Base-by-base conservation (phyloP, 1,284 basidiomycete species). In the Wolfiporia cocos region DNA sequence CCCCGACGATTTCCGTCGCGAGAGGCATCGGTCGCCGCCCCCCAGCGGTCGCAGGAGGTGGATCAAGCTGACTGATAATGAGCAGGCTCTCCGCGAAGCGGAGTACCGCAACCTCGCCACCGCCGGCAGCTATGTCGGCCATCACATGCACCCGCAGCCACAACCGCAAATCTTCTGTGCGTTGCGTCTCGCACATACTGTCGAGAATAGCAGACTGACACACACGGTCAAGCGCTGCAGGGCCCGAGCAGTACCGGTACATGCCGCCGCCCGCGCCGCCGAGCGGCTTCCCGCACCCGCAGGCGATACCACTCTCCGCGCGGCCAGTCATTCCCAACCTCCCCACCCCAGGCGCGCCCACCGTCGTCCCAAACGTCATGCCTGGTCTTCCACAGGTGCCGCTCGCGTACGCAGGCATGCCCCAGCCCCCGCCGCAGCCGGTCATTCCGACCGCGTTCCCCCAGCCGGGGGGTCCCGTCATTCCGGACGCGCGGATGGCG, bases 261-360 rank as follows among this genome's bases (percentile, higher is more conserved):
- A 36, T 40, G 42, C 37, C 24, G 34, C 29, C 37, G 7, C 42
- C 42, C 29, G 35, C 20, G 23, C 43, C 44, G 9, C 22, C 22
- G 15, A 12, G 28, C 5, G 31, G 23, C 37, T 52, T 52, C 39
- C 31, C 43, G 26, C 42, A 46, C n/a, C 36, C 42, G 29, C 46
- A 47, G 2, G 31, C 48, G 7, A n/a, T n/a, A n/a, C n/a, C n/a
- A n/a, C 29, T 42, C 17, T 34, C 37, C 15, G 39, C 46, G 14
- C 46, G 43, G 20, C 49, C 42, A 3, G 44, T 42, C 21, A 44
- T 40, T 19, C 42, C 39, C n/a, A 50, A 23, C 20, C n/a, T 51
- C 6, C 43, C 37, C 19, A 42, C 40, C 17, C 45, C 46, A n/a
- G 46, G 49, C 15, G 48, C 50, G 44, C 49, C 19, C 14, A 48